These are phyloP conservation scores for Xylaria sp. DNA, from an alignment of 2,329 filamentous ascomycete species.

Conservation along the genomic window DNA sequence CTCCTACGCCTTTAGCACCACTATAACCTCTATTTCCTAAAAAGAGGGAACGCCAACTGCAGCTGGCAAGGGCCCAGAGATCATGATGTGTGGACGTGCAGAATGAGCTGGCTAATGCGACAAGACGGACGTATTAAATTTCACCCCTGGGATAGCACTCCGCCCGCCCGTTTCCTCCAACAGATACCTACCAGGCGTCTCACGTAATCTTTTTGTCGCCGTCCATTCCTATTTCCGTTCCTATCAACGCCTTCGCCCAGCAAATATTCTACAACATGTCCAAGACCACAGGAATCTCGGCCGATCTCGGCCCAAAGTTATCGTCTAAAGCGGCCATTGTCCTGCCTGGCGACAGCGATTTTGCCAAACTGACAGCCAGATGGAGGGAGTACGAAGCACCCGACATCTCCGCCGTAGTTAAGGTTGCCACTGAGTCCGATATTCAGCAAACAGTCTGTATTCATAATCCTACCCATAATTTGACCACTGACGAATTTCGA, in stretches of 20 bases:
- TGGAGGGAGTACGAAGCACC: slow-evolving; percentile 38
- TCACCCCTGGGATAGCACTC: no score
- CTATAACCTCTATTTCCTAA: no score
- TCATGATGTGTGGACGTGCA: no score
- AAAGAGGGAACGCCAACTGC: no score
- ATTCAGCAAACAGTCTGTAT: slow-evolving; percentile 39
- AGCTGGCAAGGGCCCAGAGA: no score
- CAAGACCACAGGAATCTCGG: neutral
- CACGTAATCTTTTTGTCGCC: neutral
- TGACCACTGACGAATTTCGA: slow-evolving; percentile 6
- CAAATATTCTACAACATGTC: neutral
- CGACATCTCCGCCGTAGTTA: slow-evolving; percentile 37
- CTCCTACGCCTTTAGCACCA: no score
- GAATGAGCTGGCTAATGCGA: no score
- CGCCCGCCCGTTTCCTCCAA: neutral
- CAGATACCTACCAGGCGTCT: neutral
- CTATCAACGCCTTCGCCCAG: neutral
- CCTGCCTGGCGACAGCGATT: slow-evolving; percentile 1
- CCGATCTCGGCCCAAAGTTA: slow-evolving; percentile 7
- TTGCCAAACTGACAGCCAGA: slow-evolving; percentile 25
- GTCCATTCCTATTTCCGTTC: neutral
- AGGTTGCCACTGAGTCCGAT: slow-evolving; percentile 39
- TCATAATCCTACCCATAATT: neutral
- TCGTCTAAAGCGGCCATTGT: slow-evolving; percentile 17
- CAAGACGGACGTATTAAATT: neutral